Percentiles rank a stretch among this genome's conserved stretches.
Evolutionary conservation across 2,329 filamentous ascomycete species (phyloP).

Genomic region (Helotiales sp.): DNA sequence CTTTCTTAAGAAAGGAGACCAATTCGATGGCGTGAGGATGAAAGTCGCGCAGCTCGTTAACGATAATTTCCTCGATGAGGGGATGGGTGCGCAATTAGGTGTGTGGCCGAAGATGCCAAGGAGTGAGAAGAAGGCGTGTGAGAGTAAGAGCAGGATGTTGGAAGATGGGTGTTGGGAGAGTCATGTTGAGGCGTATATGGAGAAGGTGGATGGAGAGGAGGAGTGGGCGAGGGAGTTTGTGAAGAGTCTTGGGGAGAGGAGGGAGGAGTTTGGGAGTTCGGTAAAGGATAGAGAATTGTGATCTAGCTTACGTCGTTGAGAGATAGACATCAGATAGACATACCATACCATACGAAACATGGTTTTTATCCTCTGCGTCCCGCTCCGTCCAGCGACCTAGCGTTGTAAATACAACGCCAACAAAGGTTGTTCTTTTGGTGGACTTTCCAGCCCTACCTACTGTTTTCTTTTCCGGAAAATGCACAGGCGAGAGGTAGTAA

Average conservation of each 20-base stretch:
- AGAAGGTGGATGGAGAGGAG: constrained; percentile 24
- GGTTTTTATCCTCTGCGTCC: too few relatives aligned
- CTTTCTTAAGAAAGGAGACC: constrained; percentile 52
- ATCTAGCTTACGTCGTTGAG: not conserved
- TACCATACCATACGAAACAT: too few relatives aligned
- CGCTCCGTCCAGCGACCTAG: too few relatives aligned
- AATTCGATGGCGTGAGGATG: constrained; percentile 56
- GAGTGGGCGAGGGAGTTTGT: constrained; percentile 39
- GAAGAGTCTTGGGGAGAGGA: constrained; percentile 29
- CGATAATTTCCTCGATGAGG: constrained; percentile 70
- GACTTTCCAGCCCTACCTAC: too few relatives aligned
- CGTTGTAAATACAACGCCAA: too few relatives aligned
- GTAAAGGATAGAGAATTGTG: constrained; percentile 32
- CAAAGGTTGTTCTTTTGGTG: too few relatives aligned
- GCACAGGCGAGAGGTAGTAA: too few relatives aligned
- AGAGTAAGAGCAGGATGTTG: constrained; percentile 43
- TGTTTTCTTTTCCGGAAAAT: too few relatives aligned
- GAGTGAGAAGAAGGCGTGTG: constrained; percentile 46
- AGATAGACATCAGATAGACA: too few relatives aligned
- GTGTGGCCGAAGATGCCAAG: constrained; percentile 56
- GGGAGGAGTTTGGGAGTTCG: constrained; percentile 20
- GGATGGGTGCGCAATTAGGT: constrained; percentile 63
- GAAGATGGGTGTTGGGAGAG: constrained; percentile 65
- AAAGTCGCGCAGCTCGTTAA: constrained; percentile 63
- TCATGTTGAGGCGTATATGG: constrained; percentile 46